A percentile compares a stretch with the other conserved stretches of the same genome.
These are phyloP conservation scores for Rhodotorula sp. DNA, from an alignment of 1,284 basidiomycete species.

Conservation along the genomic window DNA sequence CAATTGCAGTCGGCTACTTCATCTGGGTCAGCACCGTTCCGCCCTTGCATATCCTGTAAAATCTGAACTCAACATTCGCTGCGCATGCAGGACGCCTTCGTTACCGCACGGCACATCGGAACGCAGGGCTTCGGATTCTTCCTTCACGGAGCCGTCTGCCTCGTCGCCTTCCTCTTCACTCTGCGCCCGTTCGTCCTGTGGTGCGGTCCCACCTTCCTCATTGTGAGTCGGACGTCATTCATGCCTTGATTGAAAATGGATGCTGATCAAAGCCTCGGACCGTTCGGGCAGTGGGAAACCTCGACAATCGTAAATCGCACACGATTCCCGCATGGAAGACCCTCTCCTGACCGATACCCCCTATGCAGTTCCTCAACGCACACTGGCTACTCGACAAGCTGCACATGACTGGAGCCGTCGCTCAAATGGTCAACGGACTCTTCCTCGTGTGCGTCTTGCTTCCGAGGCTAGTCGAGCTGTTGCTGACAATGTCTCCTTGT, in stretches of 20 bases:
- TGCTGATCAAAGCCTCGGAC: background rate
- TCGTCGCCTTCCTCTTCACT: slow-evolving; percentile 46
- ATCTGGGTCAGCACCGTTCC: slow-evolving; percentile 22
- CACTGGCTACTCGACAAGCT: slow-evolving; percentile 53
- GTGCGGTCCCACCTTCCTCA: slow-evolving; percentile 49
- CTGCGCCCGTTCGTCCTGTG: slow-evolving; percentile 50
- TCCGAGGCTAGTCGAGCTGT: background rate
- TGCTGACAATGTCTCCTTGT: background rate
- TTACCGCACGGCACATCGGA: slow-evolving; percentile 43
- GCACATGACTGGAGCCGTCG: slow-evolving; percentile 47
- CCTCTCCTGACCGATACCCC: background rate
- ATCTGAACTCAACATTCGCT: background rate
- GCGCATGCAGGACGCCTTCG: slow-evolving; percentile 47
- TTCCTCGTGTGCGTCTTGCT: slow-evolving; percentile 28
- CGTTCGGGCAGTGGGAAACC: slow-evolving; percentile 33
- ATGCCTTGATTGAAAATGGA: background rate
- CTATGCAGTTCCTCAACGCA: slow-evolving; percentile 49
- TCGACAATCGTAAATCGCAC: slow-evolving; percentile 30
- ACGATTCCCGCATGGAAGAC: background rate
- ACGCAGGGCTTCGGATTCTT: slow-evolving; percentile 51
- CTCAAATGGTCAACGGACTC: slow-evolving; percentile 49
- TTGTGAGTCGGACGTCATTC: slow-evolving; percentile 25
- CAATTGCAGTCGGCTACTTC: slow-evolving; percentile 40
- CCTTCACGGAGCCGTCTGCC: slow-evolving; percentile 48
- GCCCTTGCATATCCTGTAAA: background rate